Evolutionary conservation across 345 rosid genomes (phyloP).

Genomic region (Iberis pinnata): DNA sequence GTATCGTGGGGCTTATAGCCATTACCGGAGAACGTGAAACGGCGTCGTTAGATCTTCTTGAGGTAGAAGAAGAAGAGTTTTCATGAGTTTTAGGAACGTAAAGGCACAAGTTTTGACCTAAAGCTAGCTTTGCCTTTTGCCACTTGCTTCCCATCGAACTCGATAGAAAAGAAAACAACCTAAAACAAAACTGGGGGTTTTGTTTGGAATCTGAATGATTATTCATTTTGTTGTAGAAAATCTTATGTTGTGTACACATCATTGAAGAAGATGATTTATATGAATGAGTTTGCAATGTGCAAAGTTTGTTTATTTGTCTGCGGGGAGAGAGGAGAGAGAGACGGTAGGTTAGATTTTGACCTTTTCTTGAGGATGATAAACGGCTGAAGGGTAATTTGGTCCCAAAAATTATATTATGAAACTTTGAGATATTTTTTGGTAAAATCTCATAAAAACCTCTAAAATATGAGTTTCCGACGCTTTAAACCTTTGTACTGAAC

Average conservation of each 20-base stretch:
- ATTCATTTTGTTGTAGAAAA: too few species aligned
- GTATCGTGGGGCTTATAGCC: conserved; percentile 35
- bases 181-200: too few species aligned
- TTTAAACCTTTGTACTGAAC: too few species aligned
- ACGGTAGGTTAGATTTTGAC: conserved; percentile 34
- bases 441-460: too few species aligned
- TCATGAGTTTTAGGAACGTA: conserved; percentile 51
- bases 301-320: conserved; percentile 14
- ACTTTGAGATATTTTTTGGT: too few species aligned
- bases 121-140: conserved; percentile 69
- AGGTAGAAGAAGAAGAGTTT: conserved; percentile 32
- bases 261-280: conserved; percentile 4
- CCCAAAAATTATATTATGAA: too few species aligned
- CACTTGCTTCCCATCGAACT: conserved; percentile 63
- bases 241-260: background rate
- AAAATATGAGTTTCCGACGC: too few species aligned
- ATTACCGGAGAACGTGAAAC: conserved; percentile 30
- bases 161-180: background rate
- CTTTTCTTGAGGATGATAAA: conserved; percentile 23
- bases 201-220: too few species aligned
- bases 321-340: conserved; percentile 24
- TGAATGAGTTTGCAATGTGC: conserved; percentile 22
- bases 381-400: conserved; percentile 28
- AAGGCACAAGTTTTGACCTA: conserved; percentile 65
- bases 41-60: conserved; percentile 40